A percentile compares a stretch with the other conserved stretches of the same genome.
Conservation (phyloP, 176 grass and related monocot genomes). For the Avena atlantica region DNA sequence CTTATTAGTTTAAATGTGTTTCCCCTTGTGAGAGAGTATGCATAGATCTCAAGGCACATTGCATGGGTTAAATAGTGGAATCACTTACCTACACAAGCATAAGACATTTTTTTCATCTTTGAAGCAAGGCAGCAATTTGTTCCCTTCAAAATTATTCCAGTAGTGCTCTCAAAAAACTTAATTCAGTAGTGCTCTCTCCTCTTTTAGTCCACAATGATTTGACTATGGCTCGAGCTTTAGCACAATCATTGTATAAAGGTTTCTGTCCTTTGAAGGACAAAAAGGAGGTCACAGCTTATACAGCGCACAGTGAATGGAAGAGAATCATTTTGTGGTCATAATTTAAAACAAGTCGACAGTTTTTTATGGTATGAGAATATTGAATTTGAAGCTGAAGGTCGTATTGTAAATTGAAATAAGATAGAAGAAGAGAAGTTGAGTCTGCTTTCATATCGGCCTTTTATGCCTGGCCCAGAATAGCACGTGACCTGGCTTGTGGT, state of each 20-base stretch:
- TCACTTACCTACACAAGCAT: not conserved
- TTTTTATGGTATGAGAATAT: not conserved
- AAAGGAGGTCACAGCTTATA: conserved; percentile 11
- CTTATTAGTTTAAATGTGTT: not conserved
- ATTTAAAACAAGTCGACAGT: not conserved
- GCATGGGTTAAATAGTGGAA: not conserved
- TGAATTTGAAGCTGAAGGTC: not conserved
- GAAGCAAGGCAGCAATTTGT: not conserved
- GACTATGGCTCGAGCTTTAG: not conserved
- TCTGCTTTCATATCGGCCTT: not conserved
- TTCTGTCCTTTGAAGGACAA: not conserved
- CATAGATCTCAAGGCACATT: not conserved
- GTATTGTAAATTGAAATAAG: not conserved
- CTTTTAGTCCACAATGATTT: not conserved
- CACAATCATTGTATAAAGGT: not conserved
- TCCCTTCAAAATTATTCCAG: conserved; percentile 3
- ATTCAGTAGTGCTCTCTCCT: not conserved
- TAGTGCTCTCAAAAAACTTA: not conserved
- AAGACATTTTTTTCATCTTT: conserved; percentile 4
- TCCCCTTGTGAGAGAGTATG: not conserved
- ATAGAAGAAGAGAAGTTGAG: not conserved
- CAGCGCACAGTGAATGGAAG: conserved; percentile 12
- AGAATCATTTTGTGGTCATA: not conserved
- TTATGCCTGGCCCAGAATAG: not conserved
- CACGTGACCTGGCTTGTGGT: no score